A percentile compares a stretch with the other conserved stretches of the same genome.
Evolutionary conservation across 140 eudicot genomes (phyloP).

Genomic region (Cichorium intybus): DNA sequence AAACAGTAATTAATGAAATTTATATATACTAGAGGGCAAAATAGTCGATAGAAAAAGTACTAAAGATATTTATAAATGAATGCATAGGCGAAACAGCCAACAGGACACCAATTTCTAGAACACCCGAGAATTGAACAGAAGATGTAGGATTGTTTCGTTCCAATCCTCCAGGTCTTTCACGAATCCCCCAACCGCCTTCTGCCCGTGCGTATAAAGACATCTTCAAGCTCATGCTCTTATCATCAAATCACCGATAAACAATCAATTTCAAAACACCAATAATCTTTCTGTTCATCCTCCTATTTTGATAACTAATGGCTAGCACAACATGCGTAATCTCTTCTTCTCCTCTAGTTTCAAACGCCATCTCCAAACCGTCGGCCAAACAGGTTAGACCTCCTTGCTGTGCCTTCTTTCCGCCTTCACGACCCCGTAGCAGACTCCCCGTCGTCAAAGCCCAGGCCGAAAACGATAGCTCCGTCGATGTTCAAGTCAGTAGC

Average conservation of each 20-base stretch:
- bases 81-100: not conserved
- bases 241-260: not conserved
- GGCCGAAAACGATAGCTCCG: conserved; percentile 19
- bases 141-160: not conserved
- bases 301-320: conserved; percentile 36
- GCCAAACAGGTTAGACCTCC: conserved; percentile 20
- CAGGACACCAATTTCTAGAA: conserved; percentile 21
- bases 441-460: conserved; percentile 27
- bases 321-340: conserved; percentile 25
- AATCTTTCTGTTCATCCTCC: not conserved
- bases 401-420: conserved; percentile 34
- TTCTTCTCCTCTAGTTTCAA: conserved; percentile 25
- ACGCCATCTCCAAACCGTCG: conserved; percentile 6
- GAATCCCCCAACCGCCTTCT: conserved; percentile 17
- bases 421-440: conserved; percentile 16
- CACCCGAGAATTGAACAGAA: conserved; percentile 24
- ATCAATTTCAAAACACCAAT: not conserved
- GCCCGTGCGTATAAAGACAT: conserved; percentile 13
- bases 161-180: conserved; percentile 8
- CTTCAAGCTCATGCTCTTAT: not conserved
- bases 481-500: conserved; percentile 32
- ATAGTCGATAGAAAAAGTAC: not conserved
- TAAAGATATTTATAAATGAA: not conserved
- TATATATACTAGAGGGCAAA: too few species aligned
- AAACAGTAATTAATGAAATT: too few species aligned